Evolutionary conservation across 1,284 basidiomycete species (phyloP).

Genomic region (Lentinula novae-zelandiae): DNA sequence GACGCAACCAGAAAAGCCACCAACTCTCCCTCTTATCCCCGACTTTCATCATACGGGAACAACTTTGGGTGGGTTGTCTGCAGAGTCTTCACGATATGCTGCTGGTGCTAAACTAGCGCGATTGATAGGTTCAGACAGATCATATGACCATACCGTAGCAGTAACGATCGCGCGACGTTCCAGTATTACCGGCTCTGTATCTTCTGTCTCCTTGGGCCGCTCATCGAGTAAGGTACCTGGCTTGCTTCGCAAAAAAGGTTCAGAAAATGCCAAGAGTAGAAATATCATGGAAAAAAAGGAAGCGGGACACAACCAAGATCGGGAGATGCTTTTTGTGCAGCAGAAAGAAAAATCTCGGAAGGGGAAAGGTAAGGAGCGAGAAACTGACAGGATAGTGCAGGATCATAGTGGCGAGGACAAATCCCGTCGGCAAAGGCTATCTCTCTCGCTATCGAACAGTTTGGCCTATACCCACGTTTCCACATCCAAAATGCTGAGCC

Average conservation of each 20-base stretch:
- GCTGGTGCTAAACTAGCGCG: background rate
- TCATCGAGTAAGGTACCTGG: constrained; percentile 11
- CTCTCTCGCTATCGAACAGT: constrained; percentile 1
- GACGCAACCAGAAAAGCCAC: background rate
- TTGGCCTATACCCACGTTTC: background rate
- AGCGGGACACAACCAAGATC: too few relatives aligned
- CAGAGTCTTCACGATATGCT: background rate
- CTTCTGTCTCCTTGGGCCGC: constrained; percentile 4
- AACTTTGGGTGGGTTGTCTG: background rate
- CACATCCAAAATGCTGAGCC: background rate
- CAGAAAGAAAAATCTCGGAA: constrained; percentile 18
- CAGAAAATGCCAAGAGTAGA: background rate
- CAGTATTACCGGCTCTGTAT: background rate
- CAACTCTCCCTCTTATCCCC: background rate
- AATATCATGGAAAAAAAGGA: constrained; percentile 5
- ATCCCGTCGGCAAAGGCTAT: background rate
- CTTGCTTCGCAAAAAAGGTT: constrained; percentile 9
- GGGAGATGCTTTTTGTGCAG: background rate
- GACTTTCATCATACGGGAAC: background rate
- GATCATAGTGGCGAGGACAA: background rate
- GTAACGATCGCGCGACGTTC: background rate
- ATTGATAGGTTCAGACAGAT: background rate
- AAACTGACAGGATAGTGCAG: constrained; percentile 6
- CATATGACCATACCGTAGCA: background rate
- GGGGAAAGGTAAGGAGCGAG: constrained; percentile 16